Base-by-base conservation (phyloP, 345 rosid species). In the Eutrema yunnanense region DNA sequence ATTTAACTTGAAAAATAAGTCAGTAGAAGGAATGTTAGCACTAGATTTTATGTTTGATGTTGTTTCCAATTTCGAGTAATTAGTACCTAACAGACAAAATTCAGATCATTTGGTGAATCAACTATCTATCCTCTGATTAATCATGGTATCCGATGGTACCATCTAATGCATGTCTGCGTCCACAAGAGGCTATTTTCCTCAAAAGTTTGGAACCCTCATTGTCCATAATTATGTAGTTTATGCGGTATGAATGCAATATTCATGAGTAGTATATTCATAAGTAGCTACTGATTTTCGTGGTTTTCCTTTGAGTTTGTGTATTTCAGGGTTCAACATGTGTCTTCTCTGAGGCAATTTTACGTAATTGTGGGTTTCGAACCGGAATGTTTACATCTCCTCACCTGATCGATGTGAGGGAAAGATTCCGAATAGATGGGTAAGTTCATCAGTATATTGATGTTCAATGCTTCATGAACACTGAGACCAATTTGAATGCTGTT, bases 311-410 rank as follows among this genome's bases (percentile, higher is more conserved):
- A 11, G 50, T 37, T 32, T 63, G 3, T 33, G 61, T 43, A 32
- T 77, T 75, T 54, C 82, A 92, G 96, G 98, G 98, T 54, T 92
- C 98, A 41, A 92, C 96, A n/a, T 92, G 98, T 78, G 82, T 92
- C 60, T 88, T 92, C 69, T 82, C 80, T 69, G 98, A 90, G 81
- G 86, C 96, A 69, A 88, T 92, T 67, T 81, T 92, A 78, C 86
- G 98, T 61, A 86, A 87, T 57, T 86, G 88, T 81, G 96, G 98
- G 63, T 81, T 88, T 71, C 83, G 78, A 76, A 92, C 96, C 6
- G 98, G 95, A 77, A 60, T 92, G 44, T 92, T 92, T 83, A 92
- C 85, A 51, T 92, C 98, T 41, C 98, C 98, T 41, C 96, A 92
- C 81, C 82, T 92, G 49, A 87, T 92, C 78, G 98, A 92, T 79